phyloP scores from a whole-genome alignment of 768 basidiomycete genomes.

The Cubamyces sp. region DNA sequence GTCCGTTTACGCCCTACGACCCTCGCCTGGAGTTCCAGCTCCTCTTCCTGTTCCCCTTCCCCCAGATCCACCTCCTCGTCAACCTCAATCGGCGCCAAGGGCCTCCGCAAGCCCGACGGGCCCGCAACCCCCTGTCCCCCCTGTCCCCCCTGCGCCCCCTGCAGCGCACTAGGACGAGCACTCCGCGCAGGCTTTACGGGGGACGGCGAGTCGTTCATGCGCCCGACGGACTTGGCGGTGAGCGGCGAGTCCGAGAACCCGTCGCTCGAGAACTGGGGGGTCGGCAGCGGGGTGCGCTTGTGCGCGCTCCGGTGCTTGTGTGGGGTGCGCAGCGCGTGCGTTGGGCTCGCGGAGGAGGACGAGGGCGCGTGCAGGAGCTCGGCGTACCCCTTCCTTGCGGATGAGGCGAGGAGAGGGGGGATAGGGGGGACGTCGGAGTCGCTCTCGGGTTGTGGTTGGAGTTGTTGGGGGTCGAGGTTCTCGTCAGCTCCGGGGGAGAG shows the following conservation, averaged over 20 bases:
- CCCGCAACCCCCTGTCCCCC: not conserved
- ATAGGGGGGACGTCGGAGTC: not conserved
- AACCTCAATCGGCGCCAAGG: constrained; percentile 6
- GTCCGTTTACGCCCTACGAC: constrained; percentile 21
- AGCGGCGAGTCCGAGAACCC: constrained; percentile 24
- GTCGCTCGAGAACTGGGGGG: constrained; percentile 27
- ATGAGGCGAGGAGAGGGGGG: constrained; percentile 13
- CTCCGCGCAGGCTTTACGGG: constrained; percentile 23
- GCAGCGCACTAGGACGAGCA: not conserved
- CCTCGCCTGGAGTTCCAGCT: not conserved
- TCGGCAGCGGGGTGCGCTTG: constrained; percentile 30
- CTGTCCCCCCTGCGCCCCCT: no score
- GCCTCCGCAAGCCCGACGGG: constrained; percentile 1
- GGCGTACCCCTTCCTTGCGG: constrained; percentile 2
- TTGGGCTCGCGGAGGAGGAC: constrained; percentile 19
- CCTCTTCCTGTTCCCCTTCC: not conserved
- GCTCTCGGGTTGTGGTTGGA: not conserved
- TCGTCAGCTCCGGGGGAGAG: not conserved
- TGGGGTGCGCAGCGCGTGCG: constrained; percentile 31
- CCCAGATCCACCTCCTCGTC: constrained; percentile 9
- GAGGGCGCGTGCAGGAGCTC: constrained; percentile 11
- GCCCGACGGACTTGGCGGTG: constrained; percentile 11
- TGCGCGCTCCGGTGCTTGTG: constrained; percentile 30
- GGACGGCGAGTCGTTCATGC: constrained; percentile 26
- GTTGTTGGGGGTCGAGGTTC: constrained; percentile 4